These are phyloP conservation scores for Fusarium temperatum DNA, from an alignment of 2,329 filamentous ascomycete genomes.

Conservation along the genomic window DNA sequence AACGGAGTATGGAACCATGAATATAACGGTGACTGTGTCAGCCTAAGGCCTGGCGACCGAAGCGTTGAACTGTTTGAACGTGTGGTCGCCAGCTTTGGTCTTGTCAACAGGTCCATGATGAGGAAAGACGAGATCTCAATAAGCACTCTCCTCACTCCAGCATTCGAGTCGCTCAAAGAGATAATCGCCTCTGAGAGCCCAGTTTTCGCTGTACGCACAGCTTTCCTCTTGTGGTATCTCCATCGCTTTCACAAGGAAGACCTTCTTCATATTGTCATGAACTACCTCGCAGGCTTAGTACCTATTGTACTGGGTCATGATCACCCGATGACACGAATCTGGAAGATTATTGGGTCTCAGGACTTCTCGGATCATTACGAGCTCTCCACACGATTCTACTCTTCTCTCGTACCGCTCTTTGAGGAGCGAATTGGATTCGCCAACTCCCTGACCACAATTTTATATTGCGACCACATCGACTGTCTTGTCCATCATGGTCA, in stretches of 20 bases:
- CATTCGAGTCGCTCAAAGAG: conserved; percentile 48
- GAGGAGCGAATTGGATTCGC: conserved; percentile 46
- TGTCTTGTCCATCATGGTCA: conserved; percentile 43
- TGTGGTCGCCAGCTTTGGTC: conserved; percentile 46
- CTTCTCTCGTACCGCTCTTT: conserved; percentile 43
- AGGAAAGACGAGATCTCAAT: conserved; percentile 46
- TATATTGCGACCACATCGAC: conserved; percentile 49
- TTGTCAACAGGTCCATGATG: conserved; percentile 48
- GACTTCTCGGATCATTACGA: conserved; percentile 48
- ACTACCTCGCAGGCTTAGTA: conserved; percentile 45
- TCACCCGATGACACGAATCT: conserved; percentile 46
- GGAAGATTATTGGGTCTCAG: conserved; percentile 43
- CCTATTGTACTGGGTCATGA: conserved; percentile 44
- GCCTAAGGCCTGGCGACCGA: conserved; percentile 38
- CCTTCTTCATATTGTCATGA: conserved; percentile 45
- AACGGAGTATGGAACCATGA: conserved; percentile 44
- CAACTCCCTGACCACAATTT: conserved; percentile 46
- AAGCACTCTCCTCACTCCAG: conserved; percentile 44
- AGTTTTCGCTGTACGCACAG: conserved; percentile 46
- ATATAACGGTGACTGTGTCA: conserved; percentile 44
- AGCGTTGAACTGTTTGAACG: conserved; percentile 49
- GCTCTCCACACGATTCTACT: conserved; percentile 45
- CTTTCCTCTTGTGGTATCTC: conserved; percentile 49
- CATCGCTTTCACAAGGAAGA: conserved; percentile 47
- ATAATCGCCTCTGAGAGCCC: conserved; percentile 47